Base-by-base conservation (phyloP, 2,329 filamentous ascomycete genomes). In the Thielaviopsis euricoi region DNA sequence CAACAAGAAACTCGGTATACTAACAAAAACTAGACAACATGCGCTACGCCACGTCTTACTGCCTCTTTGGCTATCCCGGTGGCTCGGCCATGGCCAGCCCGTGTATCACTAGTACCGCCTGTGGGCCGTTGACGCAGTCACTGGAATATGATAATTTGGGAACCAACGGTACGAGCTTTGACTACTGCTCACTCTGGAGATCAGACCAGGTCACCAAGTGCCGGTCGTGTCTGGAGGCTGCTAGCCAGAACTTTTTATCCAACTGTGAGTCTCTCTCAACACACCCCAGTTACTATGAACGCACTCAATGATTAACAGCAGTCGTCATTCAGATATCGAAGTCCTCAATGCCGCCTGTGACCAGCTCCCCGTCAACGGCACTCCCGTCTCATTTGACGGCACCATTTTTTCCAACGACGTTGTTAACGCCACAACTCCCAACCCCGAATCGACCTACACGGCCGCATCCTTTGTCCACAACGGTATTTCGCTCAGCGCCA, bases 21-120 rank as follows among this genome's bases (percentile, higher is more conserved):
- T 21, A 3, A 7, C 50, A 43, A 7, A 1, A 53, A 23, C 25
- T 15, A 82, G 79, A 82, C 62, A 83, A 83, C 62, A 62, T 82
- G 56, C 73, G 81, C 64, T 82, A 75, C 63, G 72, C 78, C 6
- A 62, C 76, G 1, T 76, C 76, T 1, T 74, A 75, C 63, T 85
- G 81, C 63, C 63, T 83, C 0, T 83, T 74, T 60, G 76, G 76
- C 1, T 66, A 67, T 6, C 74, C 74, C 0, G 67, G 71, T 29
- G 63, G 70, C 1, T 62, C 72, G 12, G 64, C 70, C 12, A 66
- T 66, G 1, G 67, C 70, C 57, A 75, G 68, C 12, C 78, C 76
- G 9, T 79, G 81, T 62, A 67, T 74, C 13, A 83, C 77, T 13
- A 82, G 78, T 43, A 74, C 71, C 48, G 77, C 79, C 2, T 84